Evolutionary conservation across 2,329 filamentous ascomycete genomes (phyloP).

Genomic region (Celoporthe dispersa): DNA sequence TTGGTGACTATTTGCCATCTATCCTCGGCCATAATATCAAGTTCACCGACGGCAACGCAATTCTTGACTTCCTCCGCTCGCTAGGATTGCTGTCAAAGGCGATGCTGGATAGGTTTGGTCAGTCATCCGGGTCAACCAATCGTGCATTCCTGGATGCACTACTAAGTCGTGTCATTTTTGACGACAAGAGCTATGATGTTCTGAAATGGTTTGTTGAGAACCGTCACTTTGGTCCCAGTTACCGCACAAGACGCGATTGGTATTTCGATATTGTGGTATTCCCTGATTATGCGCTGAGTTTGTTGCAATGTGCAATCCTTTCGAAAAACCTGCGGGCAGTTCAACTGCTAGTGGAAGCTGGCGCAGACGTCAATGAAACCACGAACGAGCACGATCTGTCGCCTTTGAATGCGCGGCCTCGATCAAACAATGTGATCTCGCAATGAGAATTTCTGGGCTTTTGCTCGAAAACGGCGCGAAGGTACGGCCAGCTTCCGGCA

Average conservation of each 20-base stretch:
- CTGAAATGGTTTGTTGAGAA: background rate
- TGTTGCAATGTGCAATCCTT: background rate
- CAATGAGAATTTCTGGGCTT: background rate
- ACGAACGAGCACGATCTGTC: accelerated
- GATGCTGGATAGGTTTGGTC: background rate
- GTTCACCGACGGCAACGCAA: accelerated
- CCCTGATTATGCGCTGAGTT: background rate
- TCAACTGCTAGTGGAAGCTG: background rate
- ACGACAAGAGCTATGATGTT: background rate
- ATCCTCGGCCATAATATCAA: background rate
- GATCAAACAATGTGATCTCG: accelerated
- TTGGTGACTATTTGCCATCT: accelerated
- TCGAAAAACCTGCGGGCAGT: background rate
- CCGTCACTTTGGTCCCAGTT: background rate
- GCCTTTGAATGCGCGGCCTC: background rate
- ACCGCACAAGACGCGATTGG: accelerated
- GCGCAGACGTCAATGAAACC: background rate
- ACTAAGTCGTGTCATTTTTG: background rate
- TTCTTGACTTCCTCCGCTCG: background rate
- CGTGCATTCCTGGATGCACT: background rate
- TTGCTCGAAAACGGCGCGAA: background rate
- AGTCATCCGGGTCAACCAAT: background rate
- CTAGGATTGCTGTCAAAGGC: background rate
- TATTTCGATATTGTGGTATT: too few relatives aligned
- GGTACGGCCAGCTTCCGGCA: background rate